phyloP scores from a whole-genome alignment of 352 stramenopile species.

The Globisporangium yorkense region DNA sequence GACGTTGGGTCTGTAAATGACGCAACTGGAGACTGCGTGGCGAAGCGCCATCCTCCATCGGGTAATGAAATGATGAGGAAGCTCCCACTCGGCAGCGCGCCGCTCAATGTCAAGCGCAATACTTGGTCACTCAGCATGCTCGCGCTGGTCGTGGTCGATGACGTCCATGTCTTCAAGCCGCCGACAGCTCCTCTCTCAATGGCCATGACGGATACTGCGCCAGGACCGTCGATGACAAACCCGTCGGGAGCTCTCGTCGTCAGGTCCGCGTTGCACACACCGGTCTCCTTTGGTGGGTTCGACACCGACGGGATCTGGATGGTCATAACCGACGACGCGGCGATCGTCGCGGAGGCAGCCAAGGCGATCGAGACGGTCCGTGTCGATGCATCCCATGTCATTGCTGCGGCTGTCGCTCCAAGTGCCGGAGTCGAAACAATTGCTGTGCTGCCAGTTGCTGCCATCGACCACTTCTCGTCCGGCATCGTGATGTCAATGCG shows the following conservation, averaged over 20 bases:
- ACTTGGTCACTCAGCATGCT: constrained; percentile 52
- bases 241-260: constrained; percentile 30
- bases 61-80: constrained; percentile 31
- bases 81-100: constrained; percentile 46
- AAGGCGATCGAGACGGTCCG: constrained; percentile 31
- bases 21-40: constrained; percentile 10
- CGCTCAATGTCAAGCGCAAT: constrained; percentile 34
- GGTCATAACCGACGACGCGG: constrained; percentile 22
- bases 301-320: constrained; percentile 28
- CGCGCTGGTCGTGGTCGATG: constrained; percentile 30
- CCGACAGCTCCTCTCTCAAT: constrained; percentile 30
- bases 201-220: constrained; percentile 29
- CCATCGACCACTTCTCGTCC: constrained; percentile 33
- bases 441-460: constrained; percentile 11
- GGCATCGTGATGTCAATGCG: constrained; percentile 41
- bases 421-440: constrained; percentile 32
- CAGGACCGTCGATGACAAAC: constrained; percentile 41
- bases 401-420: constrained; percentile 14
- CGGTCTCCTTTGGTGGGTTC: constrained; percentile 53
- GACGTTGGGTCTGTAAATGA: constrained; percentile 26
- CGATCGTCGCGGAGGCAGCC: constrained; percentile 14
- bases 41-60: constrained; percentile 32
- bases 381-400: constrained; percentile 27
- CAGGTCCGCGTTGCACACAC: constrained; percentile 31
- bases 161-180: constrained; percentile 31